Evolutionary conservation across 306 rosid species (phyloP).

Genomic region (Hippophae rhamnoides): DNA sequence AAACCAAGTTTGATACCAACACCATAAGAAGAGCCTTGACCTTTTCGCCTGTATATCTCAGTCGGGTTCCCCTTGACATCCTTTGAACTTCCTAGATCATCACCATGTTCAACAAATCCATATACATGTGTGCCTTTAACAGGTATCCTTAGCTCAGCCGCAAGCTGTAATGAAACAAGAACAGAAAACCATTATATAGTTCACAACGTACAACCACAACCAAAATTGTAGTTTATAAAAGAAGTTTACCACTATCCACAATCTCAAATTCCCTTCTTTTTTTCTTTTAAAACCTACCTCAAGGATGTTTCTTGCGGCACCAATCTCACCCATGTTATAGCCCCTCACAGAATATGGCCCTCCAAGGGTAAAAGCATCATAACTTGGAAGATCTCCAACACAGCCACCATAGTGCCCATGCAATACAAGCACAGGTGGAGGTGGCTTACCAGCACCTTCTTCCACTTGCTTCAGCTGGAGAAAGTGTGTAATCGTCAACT

Average conservation of each 20-base stretch:
- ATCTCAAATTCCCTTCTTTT: background rate
- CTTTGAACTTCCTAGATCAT: constrained; percentile 90
- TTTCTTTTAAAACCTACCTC: constrained; percentile 48
- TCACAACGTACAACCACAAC: background rate
- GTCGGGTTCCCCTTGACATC: constrained; percentile 89
- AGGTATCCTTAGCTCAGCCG: constrained; percentile 82
- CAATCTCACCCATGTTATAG: constrained; percentile 94
- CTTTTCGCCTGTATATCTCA: constrained; percentile 83
- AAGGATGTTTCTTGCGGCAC: constrained; percentile 82
- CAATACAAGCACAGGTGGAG: constrained; percentile 94
- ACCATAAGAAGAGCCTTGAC: constrained; percentile 86
- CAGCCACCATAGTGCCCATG: constrained; percentile 98
- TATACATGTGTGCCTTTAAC: constrained; percentile 68
- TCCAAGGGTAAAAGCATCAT: constrained; percentile 93
- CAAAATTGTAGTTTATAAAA: background rate
- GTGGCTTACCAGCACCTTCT: constrained; percentile 92
- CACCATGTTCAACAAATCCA: constrained; percentile 88
- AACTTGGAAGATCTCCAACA: constrained; percentile 96
- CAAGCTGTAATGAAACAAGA: constrained; percentile 48
- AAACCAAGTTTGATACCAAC: constrained; percentile 74
- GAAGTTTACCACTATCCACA: background rate
- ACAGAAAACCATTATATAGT: background rate
- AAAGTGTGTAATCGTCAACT: constrained; percentile 73
- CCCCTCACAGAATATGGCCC: constrained; percentile 99
- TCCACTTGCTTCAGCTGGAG: constrained; percentile 63